Percentiles rank a stretch among this genome's conserved stretches.
Evolutionary conservation across 805 yeast genomes (phyloP).

Genomic region (Clavispora fructus): DNA sequence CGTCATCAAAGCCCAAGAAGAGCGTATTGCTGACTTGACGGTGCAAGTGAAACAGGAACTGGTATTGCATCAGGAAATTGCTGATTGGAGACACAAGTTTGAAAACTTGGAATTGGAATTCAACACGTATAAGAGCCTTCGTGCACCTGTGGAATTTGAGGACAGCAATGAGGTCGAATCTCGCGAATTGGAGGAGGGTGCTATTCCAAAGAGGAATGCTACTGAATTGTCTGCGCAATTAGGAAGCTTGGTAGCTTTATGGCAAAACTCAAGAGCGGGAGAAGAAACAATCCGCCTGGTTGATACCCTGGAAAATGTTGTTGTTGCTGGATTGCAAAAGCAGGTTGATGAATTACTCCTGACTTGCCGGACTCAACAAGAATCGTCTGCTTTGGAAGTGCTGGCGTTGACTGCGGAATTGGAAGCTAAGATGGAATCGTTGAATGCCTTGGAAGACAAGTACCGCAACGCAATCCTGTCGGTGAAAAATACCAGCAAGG

Average conservation of each 20-base stretch:
- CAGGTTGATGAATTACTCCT: constrained; percentile 53
- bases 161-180: constrained; percentile 21
- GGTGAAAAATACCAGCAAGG: constrained; percentile 68
- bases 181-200: constrained; percentile 7
- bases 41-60: constrained; percentile 40
- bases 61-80: constrained; percentile 39
- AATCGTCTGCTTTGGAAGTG: constrained; percentile 31
- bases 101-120: constrained; percentile 42
- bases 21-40: constrained; percentile 37
- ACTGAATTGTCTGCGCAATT: constrained; percentile 31
- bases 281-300: constrained; percentile 5
- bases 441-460: constrained; percentile 50
- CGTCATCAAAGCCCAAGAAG: constrained; percentile 50
- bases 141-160: constrained; percentile 26
- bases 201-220: constrained; percentile 19
- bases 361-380: constrained; percentile 41
- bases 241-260: constrained; percentile 29
- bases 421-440: constrained; percentile 21
- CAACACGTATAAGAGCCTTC: constrained; percentile 33
- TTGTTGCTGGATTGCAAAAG: constrained; percentile 41
- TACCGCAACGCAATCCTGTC: constrained; percentile 69
- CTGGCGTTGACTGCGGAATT: constrained; percentile 25
- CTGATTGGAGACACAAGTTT: constrained; percentile 43
- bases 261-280: constrained; percentile 20
- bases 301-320: constrained; percentile 12